Conservation (phyloP, 257 asterid genomes). For the Scutellaria minor region DNA sequence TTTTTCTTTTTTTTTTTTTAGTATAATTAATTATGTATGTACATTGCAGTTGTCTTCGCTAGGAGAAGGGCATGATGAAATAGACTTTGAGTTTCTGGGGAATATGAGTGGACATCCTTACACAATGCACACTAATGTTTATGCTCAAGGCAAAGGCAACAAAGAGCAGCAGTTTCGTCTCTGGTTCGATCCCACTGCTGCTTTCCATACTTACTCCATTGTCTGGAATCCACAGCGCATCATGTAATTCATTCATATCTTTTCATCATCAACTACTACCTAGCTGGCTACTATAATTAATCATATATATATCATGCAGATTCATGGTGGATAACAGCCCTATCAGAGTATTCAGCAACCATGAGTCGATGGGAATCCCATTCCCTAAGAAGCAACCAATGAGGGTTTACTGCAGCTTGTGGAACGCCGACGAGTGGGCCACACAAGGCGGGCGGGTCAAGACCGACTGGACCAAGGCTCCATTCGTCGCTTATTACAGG, state of each 20-base stretch:
- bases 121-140: conserved; percentile 52
- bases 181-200: conserved; percentile 51
- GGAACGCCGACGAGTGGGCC: conserved; percentile 69
- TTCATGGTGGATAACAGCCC: conserved; percentile 60
- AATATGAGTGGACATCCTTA: conserved; percentile 43
- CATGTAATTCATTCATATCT: conserved; percentile 29
- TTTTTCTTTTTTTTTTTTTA: neutral
- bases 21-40: too few species aligned
- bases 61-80: conserved; percentile 47
- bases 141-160: conserved; percentile 46
- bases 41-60: conserved; percentile 39
- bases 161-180: conserved; percentile 52
- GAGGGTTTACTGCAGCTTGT: conserved; percentile 59
- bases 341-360: conserved; percentile 54
- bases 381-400: conserved; percentile 53
- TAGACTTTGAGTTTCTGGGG: conserved; percentile 55
- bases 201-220: conserved; percentile 50
- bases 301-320: conserved; percentile 28
- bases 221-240: conserved; percentile 51
- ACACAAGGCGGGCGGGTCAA: conserved; percentile 61
- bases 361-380: conserved; percentile 41
- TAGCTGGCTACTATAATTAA: too few species aligned
- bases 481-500: conserved; percentile 53
- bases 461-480: conserved; percentile 59
- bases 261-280: neutral